These are phyloP conservation scores for Trichoderma sp. DNA, from an alignment of 2,329 filamentous ascomycete genomes.

Conservation along the genomic window DNA sequence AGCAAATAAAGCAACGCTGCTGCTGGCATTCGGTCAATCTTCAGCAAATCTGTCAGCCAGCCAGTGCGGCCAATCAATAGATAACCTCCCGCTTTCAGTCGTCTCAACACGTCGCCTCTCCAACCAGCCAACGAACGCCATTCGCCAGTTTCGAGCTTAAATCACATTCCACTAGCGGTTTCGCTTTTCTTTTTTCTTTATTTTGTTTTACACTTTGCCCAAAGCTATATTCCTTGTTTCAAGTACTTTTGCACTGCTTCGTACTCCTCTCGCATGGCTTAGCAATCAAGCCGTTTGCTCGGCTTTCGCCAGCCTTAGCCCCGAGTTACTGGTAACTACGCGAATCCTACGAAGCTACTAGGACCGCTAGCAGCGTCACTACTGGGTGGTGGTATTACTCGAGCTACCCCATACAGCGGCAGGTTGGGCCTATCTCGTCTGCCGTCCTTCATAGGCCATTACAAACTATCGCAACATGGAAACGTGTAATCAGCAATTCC, in stretches of 20 bases:
- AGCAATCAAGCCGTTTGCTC: constrained; percentile 8
- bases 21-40: background rate
- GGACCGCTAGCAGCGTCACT: background rate
- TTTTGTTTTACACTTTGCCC: background rate
- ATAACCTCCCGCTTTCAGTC: background rate
- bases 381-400: background rate
- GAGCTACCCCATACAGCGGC: background rate
- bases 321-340: background rate
- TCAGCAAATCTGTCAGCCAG: background rate
- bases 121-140: background rate
- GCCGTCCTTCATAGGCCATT: background rate
- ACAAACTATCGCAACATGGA: background rate
- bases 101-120: background rate
- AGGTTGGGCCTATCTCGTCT: background rate
- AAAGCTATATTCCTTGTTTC: background rate
- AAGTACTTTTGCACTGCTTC: background rate
- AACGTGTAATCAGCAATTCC: background rate
- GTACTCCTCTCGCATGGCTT: background rate
- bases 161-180: background rate
- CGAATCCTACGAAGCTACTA: constrained; percentile 6
- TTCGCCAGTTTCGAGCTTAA: background rate
- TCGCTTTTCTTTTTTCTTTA: background rate
- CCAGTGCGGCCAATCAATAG: background rate
- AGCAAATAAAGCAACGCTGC: background rate
- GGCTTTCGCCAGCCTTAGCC: background rate